Evolutionary conservation across 331 rosid genomes (phyloP).

Genomic region (Spiraea crenata): DNA sequence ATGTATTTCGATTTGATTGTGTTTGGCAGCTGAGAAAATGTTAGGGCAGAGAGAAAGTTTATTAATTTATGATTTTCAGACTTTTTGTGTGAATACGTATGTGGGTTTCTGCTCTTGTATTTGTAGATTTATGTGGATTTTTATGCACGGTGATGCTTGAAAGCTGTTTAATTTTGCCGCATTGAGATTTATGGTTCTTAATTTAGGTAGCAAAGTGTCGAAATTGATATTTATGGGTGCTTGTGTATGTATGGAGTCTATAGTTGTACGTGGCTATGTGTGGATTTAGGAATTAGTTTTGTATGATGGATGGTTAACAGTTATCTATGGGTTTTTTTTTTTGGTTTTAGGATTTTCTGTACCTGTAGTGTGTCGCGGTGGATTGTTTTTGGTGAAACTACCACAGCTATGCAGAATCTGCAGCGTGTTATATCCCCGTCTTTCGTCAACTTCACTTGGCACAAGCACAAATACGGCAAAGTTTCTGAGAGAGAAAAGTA

Average conservation of each 20-base stretch:
- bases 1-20: not conserved
- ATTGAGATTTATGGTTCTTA: not conserved
- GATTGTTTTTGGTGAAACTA: not conserved
- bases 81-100: not conserved
- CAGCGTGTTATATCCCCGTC: conserved; percentile 35
- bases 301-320: not conserved
- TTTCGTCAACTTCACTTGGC: conserved; percentile 28
- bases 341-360: not conserved
- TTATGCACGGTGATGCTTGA: not conserved
- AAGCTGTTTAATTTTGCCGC: not conserved
- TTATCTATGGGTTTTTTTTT: not conserved
- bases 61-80: no score
- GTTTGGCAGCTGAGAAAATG: not conserved
- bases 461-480: conserved; percentile 22
- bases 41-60: no score
- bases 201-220: not conserved
- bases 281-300: not conserved
- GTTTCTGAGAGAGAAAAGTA: conserved; percentile 28
- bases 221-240: not conserved
- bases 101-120: not conserved
- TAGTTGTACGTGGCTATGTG: not conserved
- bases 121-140: not conserved
- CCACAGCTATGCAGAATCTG: conserved; percentile 52
- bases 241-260: not conserved
- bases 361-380: not conserved